Conservation (phyloP, 257 asterid genomes). For the Jaltomata sinuosa region DNA sequence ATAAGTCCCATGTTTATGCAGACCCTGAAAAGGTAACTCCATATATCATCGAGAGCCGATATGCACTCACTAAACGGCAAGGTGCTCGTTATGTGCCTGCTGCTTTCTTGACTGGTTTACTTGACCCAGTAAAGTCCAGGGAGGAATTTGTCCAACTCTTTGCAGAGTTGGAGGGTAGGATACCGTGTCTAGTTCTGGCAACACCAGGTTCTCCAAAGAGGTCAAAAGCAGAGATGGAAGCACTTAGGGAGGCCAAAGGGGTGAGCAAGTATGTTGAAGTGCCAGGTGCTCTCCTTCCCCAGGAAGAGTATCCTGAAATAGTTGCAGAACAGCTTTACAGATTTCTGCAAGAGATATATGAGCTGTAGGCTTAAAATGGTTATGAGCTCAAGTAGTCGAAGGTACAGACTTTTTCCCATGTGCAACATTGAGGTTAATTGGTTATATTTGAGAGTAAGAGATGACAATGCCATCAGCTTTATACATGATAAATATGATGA, state of each 20-base stretch:
- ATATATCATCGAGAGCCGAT: constrained; percentile 57
- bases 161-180: constrained; percentile 41
- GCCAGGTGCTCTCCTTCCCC: constrained; percentile 89
- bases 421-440: not conserved
- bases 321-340: constrained; percentile 66
- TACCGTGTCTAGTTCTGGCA: constrained; percentile 67
- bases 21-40: constrained; percentile 83
- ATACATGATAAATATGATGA: not conserved
- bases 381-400: constrained; percentile 1
- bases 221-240: constrained; percentile 97
- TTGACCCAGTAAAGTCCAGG: constrained; percentile 76
- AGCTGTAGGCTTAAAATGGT: constrained; percentile 14
- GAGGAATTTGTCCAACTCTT: constrained; percentile 74
- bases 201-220: constrained; percentile 67
- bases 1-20: constrained; percentile 91
- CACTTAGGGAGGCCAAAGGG: constrained; percentile 76
- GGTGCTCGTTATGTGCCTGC: constrained; percentile 98
- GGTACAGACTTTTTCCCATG: constrained; percentile 12
- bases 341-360: constrained; percentile 50
- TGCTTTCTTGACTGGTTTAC: constrained; percentile 90
- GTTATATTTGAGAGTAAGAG: not conserved
- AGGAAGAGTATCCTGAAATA: constrained; percentile 76
- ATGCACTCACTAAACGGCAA: constrained; percentile 60
- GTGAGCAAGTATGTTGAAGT: constrained; percentile 65
- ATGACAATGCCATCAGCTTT: not conserved